These are phyloP conservation scores for Dacryopinax primogenitus DNA, from an alignment of 768 basidiomycete genomes.

Conservation along the genomic window DNA sequence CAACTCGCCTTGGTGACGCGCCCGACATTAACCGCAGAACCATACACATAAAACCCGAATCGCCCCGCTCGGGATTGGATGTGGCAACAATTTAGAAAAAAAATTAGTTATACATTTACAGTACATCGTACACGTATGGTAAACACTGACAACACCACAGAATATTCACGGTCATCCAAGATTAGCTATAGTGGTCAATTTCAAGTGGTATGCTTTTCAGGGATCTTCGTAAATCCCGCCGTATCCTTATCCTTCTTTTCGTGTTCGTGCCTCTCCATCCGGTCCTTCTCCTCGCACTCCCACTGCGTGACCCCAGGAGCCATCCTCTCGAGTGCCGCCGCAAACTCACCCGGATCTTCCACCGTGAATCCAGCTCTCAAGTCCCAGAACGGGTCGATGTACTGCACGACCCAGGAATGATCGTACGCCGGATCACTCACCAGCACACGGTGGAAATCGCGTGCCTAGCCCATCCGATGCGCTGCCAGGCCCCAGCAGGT, in stretches of 20 bases:
- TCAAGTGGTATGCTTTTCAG: no score
- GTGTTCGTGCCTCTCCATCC: neutral
- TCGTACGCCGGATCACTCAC: neutral
- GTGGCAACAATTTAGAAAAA: no score
- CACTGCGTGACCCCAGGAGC: neutral
- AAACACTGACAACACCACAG: no score
- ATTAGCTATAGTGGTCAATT: no score
- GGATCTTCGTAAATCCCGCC: neutral
- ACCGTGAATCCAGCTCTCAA: neutral
- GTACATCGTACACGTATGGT: no score
- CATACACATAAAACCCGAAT: no score
- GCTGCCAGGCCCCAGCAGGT: neutral
- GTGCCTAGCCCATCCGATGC: neutral
- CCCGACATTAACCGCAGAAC: neutral
- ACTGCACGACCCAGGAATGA: neutral
- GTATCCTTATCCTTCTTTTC: neutral
- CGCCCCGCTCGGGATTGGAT: neutral
- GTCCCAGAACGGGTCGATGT: neutral
- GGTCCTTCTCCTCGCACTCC: neutral
- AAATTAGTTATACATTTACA: no score
- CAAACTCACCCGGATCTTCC: neutral
- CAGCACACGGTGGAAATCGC: neutral
- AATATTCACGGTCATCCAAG: no score
- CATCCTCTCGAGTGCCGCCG: neutral
- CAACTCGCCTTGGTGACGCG: no score